Evolutionary conservation across 306 rosid genomes (phyloP), one percentile per base, ranked within the genome.

Genomic region (Malus fusca): DNA sequence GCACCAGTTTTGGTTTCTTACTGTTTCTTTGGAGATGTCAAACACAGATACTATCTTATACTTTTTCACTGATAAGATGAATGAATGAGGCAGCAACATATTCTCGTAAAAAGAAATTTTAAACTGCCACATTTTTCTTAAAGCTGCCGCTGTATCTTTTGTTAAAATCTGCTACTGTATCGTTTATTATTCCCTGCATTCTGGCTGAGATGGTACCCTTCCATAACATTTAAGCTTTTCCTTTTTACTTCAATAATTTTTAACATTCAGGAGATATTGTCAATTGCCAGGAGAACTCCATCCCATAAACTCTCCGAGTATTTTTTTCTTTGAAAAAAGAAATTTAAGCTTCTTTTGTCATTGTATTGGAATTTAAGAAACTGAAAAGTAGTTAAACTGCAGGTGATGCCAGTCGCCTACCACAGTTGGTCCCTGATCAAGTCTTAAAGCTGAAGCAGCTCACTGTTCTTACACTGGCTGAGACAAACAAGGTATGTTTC

Each of bases 391-490:
- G 67, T 46, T 80, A 44, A 56, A 77, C 58, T 76, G 58, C 76
- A 92, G 97, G 90, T 84, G 87, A 88, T 80, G 85, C 92, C 60
- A 86, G 80, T 28, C 80, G 66, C 66, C 87, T 88, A 73, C 97
- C 88, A 5, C 89, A 88, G 48, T 81, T 95, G 87, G 33, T 78
- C 60, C 82, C 97, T 75, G 97, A 90, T 72, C 98, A 95, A 83
- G 83, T 84, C 80, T 89, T 95, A 62, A 95, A 95, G 85, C 86
- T 95, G 42, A 95, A 85, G 89, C 98, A 95, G 79, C 96, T 95
- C 72, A 95, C 98, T n/a, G 97, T 95, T 64, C 98, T 95, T 78
- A 92, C 98, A n/a, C 82, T 95, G 85, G 91, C 97, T 4, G 97
- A 90, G 87, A 88, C 91, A 15, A 72, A 88, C 88, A 92, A 95